Evolutionary conservation across 164 flowering plant species (phyloP).

Genomic region (grape (Vitis vinifera)): DNA sequence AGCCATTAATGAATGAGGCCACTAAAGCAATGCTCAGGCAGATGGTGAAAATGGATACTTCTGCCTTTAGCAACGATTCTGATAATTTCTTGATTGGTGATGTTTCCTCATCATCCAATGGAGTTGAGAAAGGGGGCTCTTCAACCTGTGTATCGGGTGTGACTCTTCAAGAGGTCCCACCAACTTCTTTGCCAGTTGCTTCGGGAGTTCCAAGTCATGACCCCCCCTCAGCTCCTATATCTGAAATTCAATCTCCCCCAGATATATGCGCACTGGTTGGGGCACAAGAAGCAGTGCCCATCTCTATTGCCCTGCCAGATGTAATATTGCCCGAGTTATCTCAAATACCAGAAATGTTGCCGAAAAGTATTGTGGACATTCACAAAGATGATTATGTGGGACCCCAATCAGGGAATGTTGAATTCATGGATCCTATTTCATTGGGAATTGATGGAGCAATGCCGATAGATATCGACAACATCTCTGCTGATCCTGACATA

Average conservation of each 20-base stretch:
- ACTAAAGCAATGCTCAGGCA: constrained; percentile 79
- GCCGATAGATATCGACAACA: constrained; percentile 39
- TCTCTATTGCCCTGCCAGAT: constrained; percentile 30
- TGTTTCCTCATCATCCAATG: constrained; percentile 23
- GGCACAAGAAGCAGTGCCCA: constrained; percentile 33
- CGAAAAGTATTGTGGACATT: constrained; percentile 36
- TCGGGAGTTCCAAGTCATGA: constrained; percentile 25
- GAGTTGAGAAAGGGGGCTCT: constrained; percentile 26
- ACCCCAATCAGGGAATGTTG: constrained; percentile 32
- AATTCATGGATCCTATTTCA: constrained; percentile 37
- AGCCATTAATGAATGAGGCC: constrained; percentile 72
- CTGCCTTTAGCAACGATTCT: constrained; percentile 28
- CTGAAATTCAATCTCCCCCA: constrained; percentile 45
- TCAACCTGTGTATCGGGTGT: constrained; percentile 41
- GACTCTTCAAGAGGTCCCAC: constrained; percentile 52
- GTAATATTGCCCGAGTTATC: constrained; percentile 47
- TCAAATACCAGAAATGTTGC: constrained; percentile 37
- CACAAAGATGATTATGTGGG: constrained; percentile 27
- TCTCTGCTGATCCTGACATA: constrained; percentile 45
- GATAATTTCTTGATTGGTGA: constrained; percentile 36
- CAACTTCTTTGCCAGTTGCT: constrained; percentile 26
- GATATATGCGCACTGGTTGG: constrained; percentile 31
- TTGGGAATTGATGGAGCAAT: constrained; percentile 36
- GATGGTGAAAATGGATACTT: constrained; percentile 47
- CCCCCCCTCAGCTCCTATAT: constrained; percentile 31